These are phyloP conservation scores for Debaryomyces sp. DNA, from an alignment of 1,139 yeast species.

Conservation along the genomic window DNA sequence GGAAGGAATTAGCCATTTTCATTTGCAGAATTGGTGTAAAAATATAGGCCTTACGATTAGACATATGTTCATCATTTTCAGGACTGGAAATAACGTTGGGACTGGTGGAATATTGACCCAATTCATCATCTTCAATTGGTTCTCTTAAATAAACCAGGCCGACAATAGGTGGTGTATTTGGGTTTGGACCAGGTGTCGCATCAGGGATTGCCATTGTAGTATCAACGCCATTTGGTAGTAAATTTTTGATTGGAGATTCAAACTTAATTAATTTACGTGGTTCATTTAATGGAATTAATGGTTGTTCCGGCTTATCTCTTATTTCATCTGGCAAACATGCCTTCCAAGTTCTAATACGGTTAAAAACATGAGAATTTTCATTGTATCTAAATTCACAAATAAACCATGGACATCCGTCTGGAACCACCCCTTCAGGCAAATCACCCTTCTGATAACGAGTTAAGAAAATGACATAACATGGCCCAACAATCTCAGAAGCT, in stretches of 20 bases:
- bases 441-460: constrained; percentile 95
- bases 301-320: constrained; percentile 82
- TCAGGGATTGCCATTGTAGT: constrained; percentile 78
- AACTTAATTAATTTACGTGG: constrained; percentile 71
- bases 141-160: constrained; percentile 89
- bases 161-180: constrained; percentile 81
- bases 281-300: constrained; percentile 54
- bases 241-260: constrained; percentile 81
- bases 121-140: constrained; percentile 73
- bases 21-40: constrained; percentile 53
- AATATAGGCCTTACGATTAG: constrained; percentile 43
- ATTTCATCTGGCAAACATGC: constrained; percentile 98
- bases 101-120: constrained; percentile 67
- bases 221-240: constrained; percentile 74
- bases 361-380: constrained; percentile 85
- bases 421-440: constrained; percentile 67
- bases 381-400: constrained; percentile 95
- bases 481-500: constrained; percentile 85
- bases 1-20: constrained; percentile 29
- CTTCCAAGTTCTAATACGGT: constrained; percentile 96
- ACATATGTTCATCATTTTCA: constrained; percentile 57
- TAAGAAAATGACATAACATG: constrained; percentile 92
- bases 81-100: constrained; percentile 55
- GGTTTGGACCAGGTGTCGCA: constrained; percentile 76
- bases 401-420: constrained; percentile 79